Evolutionary conservation across 441 rosid genomes (phyloP).

Genomic region (Cnidoscolus chayamansa): DNA sequence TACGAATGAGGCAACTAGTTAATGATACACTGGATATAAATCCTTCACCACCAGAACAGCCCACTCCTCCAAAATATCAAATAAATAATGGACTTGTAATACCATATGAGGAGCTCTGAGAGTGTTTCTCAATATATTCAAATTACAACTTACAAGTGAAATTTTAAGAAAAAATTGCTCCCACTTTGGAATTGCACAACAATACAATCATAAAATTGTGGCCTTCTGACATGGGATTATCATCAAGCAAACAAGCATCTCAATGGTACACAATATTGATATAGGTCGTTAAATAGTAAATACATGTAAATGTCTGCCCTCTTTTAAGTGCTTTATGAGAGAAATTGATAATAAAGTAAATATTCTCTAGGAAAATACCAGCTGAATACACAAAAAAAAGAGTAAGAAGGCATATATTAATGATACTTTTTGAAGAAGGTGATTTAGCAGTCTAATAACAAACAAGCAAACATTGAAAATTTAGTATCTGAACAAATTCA

Average conservation of each 20-base stretch:
- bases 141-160: background rate
- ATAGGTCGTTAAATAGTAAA: background rate
- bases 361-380: background rate
- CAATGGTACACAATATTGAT: background rate
- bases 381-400: background rate
- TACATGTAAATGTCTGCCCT: background rate
- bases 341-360: background rate
- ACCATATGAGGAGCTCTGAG: background rate
- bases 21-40: conserved; percentile 30
- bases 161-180: background rate
- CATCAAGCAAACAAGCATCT: background rate
- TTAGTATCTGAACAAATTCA: background rate
- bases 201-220: background rate
- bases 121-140: background rate
- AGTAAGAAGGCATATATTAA: background rate
- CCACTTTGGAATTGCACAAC: background rate
- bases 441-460: background rate
- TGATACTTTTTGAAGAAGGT: too few relatives aligned
- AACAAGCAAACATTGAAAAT: background rate
- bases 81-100: background rate
- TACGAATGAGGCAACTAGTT: conserved; percentile 26
- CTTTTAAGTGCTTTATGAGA: background rate
- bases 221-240: background rate
- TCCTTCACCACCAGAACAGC: conserved; percentile 31
- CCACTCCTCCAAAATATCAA: conserved; percentile 37